Evolutionary conservation across 1,139 yeast genomes (phyloP).

Genomic region (Zhuliangozyma parablackwelliae): DNA sequence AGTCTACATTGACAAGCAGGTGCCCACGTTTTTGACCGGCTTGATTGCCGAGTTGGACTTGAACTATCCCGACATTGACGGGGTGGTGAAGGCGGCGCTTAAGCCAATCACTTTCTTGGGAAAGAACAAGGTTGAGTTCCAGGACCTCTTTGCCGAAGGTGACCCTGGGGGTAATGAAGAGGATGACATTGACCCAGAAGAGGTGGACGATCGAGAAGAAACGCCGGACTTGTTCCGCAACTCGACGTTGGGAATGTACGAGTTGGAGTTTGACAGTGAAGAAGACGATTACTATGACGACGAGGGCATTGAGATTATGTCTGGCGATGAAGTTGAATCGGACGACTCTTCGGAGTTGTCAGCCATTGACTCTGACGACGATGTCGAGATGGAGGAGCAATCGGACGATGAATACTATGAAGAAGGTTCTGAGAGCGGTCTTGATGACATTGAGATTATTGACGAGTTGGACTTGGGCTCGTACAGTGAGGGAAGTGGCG

Average conservation of each 20-base stretch:
- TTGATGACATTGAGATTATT: constrained; percentile 36
- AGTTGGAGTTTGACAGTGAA: constrained; percentile 73
- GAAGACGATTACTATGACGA: constrained; percentile 19
- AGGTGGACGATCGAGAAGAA: constrained; percentile 67
- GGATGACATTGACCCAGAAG: constrained; percentile 52
- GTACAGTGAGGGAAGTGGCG: constrained; percentile 16
- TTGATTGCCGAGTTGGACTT: constrained; percentile 64
- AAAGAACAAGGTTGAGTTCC: constrained; percentile 54
- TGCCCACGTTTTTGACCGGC: constrained; percentile 54
- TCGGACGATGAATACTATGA: constrained; percentile 15
- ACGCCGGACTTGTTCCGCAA: constrained; percentile 81
- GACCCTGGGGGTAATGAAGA: constrained; percentile 1
- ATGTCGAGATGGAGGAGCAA: constrained; percentile 17
- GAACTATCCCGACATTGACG: constrained; percentile 63
- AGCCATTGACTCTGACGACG: constrained; percentile 24
- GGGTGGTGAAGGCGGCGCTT: constrained; percentile 53
- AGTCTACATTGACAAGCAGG: constrained; percentile 61
- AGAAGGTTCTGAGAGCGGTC: constrained; percentile 19
- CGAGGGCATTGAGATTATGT: constrained; percentile 26
- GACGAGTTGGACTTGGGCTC: constrained; percentile 37
- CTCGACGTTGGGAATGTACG: constrained; percentile 93
- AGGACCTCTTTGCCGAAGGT: constrained; percentile 49
- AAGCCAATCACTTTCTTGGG: constrained; percentile 63
- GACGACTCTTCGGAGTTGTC: constrained; percentile 23
- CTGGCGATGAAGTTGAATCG: constrained; percentile 27